phyloP scores from a whole-genome alignment of 331 rosid genomes.

The Acacia pycnantha region DNA sequence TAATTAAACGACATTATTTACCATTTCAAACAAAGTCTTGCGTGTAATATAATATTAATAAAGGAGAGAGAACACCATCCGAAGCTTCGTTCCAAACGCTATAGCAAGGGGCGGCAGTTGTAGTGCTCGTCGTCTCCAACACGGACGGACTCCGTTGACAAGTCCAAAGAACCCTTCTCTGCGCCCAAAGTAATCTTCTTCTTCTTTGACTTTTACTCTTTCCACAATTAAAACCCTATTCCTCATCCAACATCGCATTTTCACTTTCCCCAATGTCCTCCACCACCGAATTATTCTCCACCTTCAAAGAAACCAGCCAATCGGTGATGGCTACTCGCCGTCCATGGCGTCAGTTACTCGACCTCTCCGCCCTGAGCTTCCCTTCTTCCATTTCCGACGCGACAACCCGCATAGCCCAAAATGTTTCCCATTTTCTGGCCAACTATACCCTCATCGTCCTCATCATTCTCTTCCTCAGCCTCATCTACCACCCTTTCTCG shows the following conservation, averaged over 20 bases:
- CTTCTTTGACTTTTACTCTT: background rate
- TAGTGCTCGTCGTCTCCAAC: background rate
- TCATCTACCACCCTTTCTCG: constrained; percentile 57
- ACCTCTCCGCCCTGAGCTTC: constrained; percentile 43
- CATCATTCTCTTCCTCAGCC: constrained; percentile 46
- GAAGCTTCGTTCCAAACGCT: background rate
- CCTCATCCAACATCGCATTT: background rate
- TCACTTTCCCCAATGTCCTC: constrained; percentile 27
- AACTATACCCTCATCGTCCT: constrained; percentile 50
- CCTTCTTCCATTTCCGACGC: constrained; percentile 52
- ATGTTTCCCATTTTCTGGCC: constrained; percentile 54
- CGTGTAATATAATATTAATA: no score
- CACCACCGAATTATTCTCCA: constrained; percentile 30
- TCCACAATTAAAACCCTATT: background rate
- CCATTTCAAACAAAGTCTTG: no score
- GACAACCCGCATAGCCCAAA: constrained; percentile 51
- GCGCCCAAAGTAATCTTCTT: background rate
- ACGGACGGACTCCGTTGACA: background rate
- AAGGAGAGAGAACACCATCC: background rate
- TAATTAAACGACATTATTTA: no score
- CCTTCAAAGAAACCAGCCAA: constrained; percentile 44
- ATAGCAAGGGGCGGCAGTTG: background rate
- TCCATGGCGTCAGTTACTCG: constrained; percentile 53
- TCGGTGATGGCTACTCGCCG: constrained; percentile 49
- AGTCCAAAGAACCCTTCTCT: background rate